Base-by-base conservation (phyloP, 805 yeast genomes). In the Starmerella stigmatis region DNA sequence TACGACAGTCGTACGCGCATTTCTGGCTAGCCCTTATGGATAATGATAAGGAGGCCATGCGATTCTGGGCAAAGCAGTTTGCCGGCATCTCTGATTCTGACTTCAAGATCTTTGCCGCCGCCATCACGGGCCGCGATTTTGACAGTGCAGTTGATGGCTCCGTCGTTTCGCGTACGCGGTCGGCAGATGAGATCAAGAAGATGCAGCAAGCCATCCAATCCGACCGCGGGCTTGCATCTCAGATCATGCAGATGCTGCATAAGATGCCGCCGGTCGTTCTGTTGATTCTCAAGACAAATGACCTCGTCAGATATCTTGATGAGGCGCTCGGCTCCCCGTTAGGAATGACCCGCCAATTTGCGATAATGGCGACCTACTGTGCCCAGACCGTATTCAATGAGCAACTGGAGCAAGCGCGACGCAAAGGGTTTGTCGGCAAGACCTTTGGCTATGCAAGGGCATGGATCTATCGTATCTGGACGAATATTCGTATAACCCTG, bases 121-220 rank as follows among this genome's bases (percentile, higher is more conserved):
- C 97, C 1, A 79, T 92, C 34, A 92, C 98, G 0, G 99, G 98
- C 1, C 70, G 99, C 47, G 94, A 88, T 55, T 83, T 82, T 20
- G 77, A 81, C 17, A 76, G 78, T 45, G 89, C 94, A 0, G 59
- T 82, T 43, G 71, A 72, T 50, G 78, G 80, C 43, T 81, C 83
- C 50, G 55, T 55, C 12, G 63, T 72, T 25, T 59, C 64, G 0
- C 70, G 96, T 43, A 64, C 74, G 17, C 68, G 71, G 0, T 31
- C 41, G 21, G 15, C 13, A 2, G 70, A 68, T 1, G 99, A 92
- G 61, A 73, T 82, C 30, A 66, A 63, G 5, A 70, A 67, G 23
- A 88, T 92, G 83, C 78, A 81, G 37, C 58, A 57, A 3, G 75
- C 80, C 8, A 58, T 92, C 29, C 58, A 74, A n/a, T 70, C 74